Base-by-base conservation (phyloP, 75 land plant species). In the Larix kaempferi region DNA sequence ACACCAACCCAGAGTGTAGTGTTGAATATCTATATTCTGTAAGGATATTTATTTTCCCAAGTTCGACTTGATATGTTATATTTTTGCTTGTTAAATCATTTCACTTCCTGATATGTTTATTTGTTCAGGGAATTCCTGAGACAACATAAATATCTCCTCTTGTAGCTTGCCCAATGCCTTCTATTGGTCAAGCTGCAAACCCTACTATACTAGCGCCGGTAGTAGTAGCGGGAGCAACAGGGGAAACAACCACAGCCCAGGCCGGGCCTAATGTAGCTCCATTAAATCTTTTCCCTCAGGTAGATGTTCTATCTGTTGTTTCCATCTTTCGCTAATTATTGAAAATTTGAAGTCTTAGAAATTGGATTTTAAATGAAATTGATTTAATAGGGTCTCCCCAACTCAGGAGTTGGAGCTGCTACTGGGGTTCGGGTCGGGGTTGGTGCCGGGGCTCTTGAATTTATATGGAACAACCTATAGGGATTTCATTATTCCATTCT, bases 221-320 rank as follows among this genome's bases (percentile, higher is more conserved):
- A 35, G 80, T 74, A 6, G 75, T 80, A 56, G 79, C 87, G 13
- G 78, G 83, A 5, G 73, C 83, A 56, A 63, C 69, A 60, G 72
- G 83, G 67, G 76, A 72, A 25, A 77, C 87, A 77, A 85, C 84
- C 56, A 83, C 94, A 77, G 83, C 80, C 12, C 78, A 89, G 67
- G 91, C 88, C 63, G 89, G 86, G 60, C 99, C 99, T 13, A 97
- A 97, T 83, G 88, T 92, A 5, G 85, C 95, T 65, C 99, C 99
- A 39, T 81, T 97, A 79, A 88, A 97, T 80, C 79, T 97, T 84
- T 97, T 97, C 82, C 99, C 99, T 71, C 98, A 94, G 93, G 99
- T 96, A 35, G 17, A 75, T 80, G 17, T 57, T 59, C 27, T 33
- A 37, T 22, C n/a, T 19, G 33, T 27, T 59, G 12, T 67, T 22